phyloP scores from a whole-genome alignment of 768 basidiomycete species.

The Psilocybe cubensis region DNA sequence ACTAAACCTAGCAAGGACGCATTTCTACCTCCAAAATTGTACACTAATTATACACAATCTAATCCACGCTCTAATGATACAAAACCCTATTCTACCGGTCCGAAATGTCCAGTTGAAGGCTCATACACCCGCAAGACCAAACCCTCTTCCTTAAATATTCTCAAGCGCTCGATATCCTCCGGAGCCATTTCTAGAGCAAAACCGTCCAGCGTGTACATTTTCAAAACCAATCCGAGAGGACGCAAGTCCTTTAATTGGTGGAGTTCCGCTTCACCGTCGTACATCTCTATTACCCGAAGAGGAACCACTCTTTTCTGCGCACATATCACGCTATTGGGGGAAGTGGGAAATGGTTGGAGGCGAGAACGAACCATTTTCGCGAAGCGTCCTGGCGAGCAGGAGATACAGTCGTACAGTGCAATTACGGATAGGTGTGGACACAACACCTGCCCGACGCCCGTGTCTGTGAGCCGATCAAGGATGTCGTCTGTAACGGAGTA shows the following conservation, averaged over 20 bases:
- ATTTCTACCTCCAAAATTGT: neutral
- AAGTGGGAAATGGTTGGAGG: neutral
- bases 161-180: constrained; percentile 16
- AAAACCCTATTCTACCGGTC: constrained; percentile 6
- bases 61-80: neutral
- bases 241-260: constrained; percentile 16
- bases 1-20: too few species aligned
- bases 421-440: constrained; percentile 24
- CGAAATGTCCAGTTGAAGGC: constrained; percentile 19
- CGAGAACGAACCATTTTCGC: constrained; percentile 23
- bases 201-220: constrained; percentile 16
- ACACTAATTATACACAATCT: constrained; percentile 3
- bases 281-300: constrained; percentile 19
- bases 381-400: constrained; percentile 19
- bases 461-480: constrained; percentile 20
- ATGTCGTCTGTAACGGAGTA: constrained; percentile 16
- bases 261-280: constrained; percentile 14
- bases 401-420: constrained; percentile 23
- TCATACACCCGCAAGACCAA: constrained; percentile 19
- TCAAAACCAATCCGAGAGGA: constrained; percentile 19
- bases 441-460: constrained; percentile 8
- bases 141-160: constrained; percentile 14
- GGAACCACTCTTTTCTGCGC: neutral
- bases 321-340: neutral
- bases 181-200: constrained; percentile 11